Base-by-base conservation (phyloP, 2,329 filamentous ascomycete genomes). In the Hirsutella thompsonii region DNA sequence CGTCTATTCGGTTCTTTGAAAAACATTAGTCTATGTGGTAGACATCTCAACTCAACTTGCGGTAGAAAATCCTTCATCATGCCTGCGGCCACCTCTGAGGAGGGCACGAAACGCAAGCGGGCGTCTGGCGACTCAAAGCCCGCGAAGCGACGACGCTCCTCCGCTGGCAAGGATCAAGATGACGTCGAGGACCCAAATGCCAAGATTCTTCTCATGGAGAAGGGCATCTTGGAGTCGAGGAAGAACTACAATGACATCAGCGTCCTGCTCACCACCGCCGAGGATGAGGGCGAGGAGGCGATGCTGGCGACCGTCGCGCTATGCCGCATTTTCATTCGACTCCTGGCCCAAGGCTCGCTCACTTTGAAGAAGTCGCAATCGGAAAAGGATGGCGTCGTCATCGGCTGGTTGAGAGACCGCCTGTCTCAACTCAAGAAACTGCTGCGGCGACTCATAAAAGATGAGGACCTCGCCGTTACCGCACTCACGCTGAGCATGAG, bases 161-260 rank as follows among this genome's bases (percentile, higher is more conserved):
- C 72, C 18, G 34, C 28, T 46, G 62, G 63, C 59, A 49, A 48
- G 46, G 67, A 39, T 4, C 19, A 69, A 40, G 57, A 60, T 34
- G 64, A 72, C 46, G 72, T 14, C 23, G 28, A 19, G 28, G 35
- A 79, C 54, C 59, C 67, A 36, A 74, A 81, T 55, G 70, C 74
- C 42, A 73, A 77, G 47, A 84, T 94, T 44, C 63, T 90, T 34
- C 64, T 76, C 41, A 72, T 95, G 41, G 89, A 95, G 64, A 70
- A 76, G 47, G 81, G 84, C 43, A 88, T 96, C 42, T 64, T 88
- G 46, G 81, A 92, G 59, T 94, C 88, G 38, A 83, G 79, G 55
- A 86, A 88, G 60, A 76, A 94, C 62, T 94, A 93, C 70, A 94
- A 94, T 68, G 87, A 94, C 56, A 90, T 96, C 53, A 72, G 77